Percentiles rank a stretch among this genome's conserved stretches.
Evolutionary conservation across 257 asterid genomes (phyloP).

Genomic region (Solanum piurae): DNA sequence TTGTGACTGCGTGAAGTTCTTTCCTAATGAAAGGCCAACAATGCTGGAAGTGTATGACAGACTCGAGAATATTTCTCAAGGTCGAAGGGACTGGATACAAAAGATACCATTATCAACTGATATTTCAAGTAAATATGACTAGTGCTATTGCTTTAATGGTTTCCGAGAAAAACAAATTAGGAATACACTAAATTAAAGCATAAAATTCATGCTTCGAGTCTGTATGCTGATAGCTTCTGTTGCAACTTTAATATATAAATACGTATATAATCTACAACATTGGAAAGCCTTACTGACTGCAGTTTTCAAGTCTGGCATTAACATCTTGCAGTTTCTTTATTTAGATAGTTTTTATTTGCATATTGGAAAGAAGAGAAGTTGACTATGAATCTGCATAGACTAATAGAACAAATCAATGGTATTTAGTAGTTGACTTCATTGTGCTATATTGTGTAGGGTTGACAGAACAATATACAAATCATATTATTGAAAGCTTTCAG

Average conservation of each 20-base stretch:
- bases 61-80: neutral
- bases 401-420: neutral
- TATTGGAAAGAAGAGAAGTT: neutral
- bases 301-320: neutral
- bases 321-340: neutral
- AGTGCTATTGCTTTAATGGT: neutral
- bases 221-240: neutral
- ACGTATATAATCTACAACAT: neutral
- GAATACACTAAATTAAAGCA: neutral
- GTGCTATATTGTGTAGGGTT: neutral
- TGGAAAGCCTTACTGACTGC: neutral
- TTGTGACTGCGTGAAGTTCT: conserved; percentile 5
- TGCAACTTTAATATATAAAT: neutral
- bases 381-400: neutral
- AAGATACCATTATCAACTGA: neutral
- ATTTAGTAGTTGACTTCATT: neutral
- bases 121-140: neutral
- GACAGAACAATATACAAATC: neutral
- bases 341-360: neutral
- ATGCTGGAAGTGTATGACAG: conserved; percentile 12
- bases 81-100: neutral
- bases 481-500: neutral
- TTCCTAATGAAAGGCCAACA: conserved; percentile 12
- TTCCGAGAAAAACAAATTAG: neutral
- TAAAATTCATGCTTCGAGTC: neutral